Conservation (phyloP, 768 basidiomycete genomes). For the Glaciozyma antarctica region DNA sequence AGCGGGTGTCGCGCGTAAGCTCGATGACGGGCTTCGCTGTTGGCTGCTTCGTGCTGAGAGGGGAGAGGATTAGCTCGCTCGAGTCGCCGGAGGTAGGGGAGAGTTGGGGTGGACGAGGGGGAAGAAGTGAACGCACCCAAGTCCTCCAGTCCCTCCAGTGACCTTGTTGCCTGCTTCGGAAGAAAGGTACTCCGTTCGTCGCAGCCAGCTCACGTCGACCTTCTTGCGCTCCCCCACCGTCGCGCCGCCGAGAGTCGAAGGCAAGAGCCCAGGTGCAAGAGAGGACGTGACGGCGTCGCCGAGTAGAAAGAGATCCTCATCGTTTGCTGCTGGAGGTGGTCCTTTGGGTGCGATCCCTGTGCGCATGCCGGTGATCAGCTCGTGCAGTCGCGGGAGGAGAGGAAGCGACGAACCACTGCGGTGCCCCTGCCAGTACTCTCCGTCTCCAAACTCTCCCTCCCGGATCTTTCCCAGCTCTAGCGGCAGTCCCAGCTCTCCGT, state of each 20-base stretch:
- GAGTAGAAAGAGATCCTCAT: slow-evolving; percentile 48
- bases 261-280: slow-evolving; percentile 42
- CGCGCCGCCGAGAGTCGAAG: slow-evolving; percentile 38
- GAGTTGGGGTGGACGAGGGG: neutral
- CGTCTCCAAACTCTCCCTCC: slow-evolving; percentile 72
- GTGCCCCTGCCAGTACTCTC: slow-evolving; percentile 45
- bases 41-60: neutral
- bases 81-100: neutral
- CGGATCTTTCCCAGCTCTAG: slow-evolving; percentile 76
- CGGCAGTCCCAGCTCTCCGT: slow-evolving; percentile 95
- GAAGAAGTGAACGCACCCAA: neutral
- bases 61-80: neutral
- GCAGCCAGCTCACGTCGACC: slow-evolving; percentile 70
- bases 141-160: slow-evolving; percentile 5
- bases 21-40: slow-evolving; percentile 7
- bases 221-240: slow-evolving; percentile 45
- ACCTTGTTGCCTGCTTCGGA: slow-evolving; percentile 17
- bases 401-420: slow-evolving; percentile 37
- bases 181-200: slow-evolving; percentile 76
- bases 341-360: slow-evolving; percentile 1
- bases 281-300: slow-evolving; percentile 51
- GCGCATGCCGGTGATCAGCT: neutral
- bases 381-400: slow-evolving; percentile 44
- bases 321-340: slow-evolving; percentile 7
- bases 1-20: slow-evolving; percentile 14